phyloP scores from a whole-genome alignment of 768 basidiomycete species.

The Mycena venus region DNA sequence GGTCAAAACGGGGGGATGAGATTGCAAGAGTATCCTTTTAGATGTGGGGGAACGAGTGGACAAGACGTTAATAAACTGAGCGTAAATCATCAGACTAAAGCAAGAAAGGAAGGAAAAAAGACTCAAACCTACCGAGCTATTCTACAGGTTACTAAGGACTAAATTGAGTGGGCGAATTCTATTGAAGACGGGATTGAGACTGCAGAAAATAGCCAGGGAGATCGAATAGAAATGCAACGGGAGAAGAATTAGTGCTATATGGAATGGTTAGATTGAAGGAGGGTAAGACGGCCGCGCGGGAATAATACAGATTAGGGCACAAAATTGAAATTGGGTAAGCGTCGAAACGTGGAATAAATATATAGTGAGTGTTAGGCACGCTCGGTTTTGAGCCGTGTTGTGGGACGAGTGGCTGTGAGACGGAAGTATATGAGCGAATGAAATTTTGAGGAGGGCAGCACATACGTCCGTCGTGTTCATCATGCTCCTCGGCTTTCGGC shows the following conservation, averaged over 20 bases:
- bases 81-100: constrained; percentile 18
- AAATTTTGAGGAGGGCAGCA: constrained; percentile 16
- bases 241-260: constrained; percentile 13
- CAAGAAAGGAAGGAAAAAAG: constrained; percentile 9
- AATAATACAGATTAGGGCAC: constrained; percentile 12
- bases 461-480: constrained; percentile 17
- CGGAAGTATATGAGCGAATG: constrained; percentile 18
- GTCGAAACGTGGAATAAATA: constrained; percentile 18
- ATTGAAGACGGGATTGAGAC: constrained; percentile 16
- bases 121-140: constrained; percentile 14
- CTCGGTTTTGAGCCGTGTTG: constrained; percentile 14
- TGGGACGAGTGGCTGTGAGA: constrained; percentile 18
- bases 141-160: constrained; percentile 14
- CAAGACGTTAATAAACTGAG: constrained; percentile 17
- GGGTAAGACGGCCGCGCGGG: constrained; percentile 14
- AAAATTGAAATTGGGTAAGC: constrained; percentile 11
- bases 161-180: constrained; percentile 13
- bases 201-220: constrained; percentile 9
- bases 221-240: constrained; percentile 11
- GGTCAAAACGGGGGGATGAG: constrained; percentile 13
- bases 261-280: constrained; percentile 15
- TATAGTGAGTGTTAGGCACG: constrained; percentile 15
- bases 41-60: constrained; percentile 15
- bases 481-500: constrained; percentile 14
- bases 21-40: constrained; percentile 10